These are phyloP conservation scores for Candida yuanshanica DNA, from an alignment of 805 yeast genomes.

Conservation along the genomic window DNA sequence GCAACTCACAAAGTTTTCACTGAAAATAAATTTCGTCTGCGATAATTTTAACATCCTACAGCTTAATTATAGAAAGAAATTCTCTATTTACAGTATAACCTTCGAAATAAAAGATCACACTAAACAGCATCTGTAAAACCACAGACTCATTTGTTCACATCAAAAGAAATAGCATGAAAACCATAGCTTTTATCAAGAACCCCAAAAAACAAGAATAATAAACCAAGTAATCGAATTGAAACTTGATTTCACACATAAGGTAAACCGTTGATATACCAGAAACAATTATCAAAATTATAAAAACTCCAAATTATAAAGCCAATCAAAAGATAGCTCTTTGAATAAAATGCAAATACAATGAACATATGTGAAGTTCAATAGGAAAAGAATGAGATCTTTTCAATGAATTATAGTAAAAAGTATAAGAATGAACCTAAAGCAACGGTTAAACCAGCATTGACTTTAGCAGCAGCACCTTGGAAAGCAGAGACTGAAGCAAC, in stretches of 20 bases:
- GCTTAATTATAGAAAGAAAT: no score
- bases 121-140: neutral
- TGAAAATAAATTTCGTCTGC: no score
- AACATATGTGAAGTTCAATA: neutral
- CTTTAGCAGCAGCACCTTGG: constrained; percentile 21
- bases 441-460: constrained; percentile 19
- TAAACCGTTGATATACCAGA: neutral
- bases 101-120: neutral
- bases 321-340: no score
- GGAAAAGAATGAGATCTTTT: neutral
- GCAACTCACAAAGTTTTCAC: no score
- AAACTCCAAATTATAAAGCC: neutral
- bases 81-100: neutral
- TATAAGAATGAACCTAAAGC: constrained; percentile 26
- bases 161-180: neutral
- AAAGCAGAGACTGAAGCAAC: constrained; percentile 6
- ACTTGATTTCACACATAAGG: no score
- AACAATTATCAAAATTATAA: neutral
- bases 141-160: neutral
- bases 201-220: neutral
- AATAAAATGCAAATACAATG: no score
- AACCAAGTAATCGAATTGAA: neutral
- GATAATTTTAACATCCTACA: no score
- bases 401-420: constrained; percentile 22
- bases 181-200: neutral